These are phyloP conservation scores for Didymella sp. DNA, from an alignment of 2,329 filamentous ascomycete species.

Conservation along the genomic window DNA sequence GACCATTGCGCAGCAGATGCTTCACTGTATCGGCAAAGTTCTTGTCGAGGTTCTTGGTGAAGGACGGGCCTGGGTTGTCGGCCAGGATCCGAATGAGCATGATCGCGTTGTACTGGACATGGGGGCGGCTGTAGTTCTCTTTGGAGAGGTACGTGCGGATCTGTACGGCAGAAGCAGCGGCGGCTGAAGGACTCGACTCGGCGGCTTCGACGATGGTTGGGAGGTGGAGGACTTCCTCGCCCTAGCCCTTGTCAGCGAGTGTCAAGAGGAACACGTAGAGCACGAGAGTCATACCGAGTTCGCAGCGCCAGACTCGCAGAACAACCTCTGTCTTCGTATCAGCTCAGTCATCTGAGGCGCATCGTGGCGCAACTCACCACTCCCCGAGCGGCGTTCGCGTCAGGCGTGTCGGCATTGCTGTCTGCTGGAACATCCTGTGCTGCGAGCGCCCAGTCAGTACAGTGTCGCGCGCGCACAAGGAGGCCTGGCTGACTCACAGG, in stretches of 20 bases:
- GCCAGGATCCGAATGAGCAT: conserved; percentile 93
- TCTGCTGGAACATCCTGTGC: conserved; percentile 39
- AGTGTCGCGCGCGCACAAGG: not conserved
- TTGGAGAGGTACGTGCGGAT: conserved; percentile 84
- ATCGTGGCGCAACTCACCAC: conserved; percentile 62
- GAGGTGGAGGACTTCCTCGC: conserved; percentile 89
- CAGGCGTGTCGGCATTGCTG: conserved; percentile 64
- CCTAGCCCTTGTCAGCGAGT: conserved; percentile 55
- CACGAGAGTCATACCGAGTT: conserved; percentile 49
- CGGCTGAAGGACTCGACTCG: conserved; percentile 88
- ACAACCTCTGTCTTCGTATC: conserved; percentile 67
- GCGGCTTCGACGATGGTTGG: conserved; percentile 93
- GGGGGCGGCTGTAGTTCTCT: conserved; percentile 69
- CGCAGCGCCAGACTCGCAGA: conserved; percentile 76
- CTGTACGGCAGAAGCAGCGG: conserved; percentile 77
- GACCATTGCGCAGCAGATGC: conserved; percentile 72
- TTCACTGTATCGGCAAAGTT: conserved; percentile 81
- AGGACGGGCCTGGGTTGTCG: conserved; percentile 89
- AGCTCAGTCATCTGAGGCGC: conserved; percentile 12
- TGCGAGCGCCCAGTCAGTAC: conserved; percentile 27
- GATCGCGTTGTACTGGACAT: conserved; percentile 91
- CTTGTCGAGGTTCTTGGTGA: conserved; percentile 88
- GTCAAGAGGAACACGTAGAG: not conserved
- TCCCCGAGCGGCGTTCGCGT: conserved; percentile 68
- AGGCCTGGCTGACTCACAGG: conserved; percentile 28